Evolutionary conservation across 257 asterid genomes (phyloP).

Genomic region (Solanum tarijense): DNA sequence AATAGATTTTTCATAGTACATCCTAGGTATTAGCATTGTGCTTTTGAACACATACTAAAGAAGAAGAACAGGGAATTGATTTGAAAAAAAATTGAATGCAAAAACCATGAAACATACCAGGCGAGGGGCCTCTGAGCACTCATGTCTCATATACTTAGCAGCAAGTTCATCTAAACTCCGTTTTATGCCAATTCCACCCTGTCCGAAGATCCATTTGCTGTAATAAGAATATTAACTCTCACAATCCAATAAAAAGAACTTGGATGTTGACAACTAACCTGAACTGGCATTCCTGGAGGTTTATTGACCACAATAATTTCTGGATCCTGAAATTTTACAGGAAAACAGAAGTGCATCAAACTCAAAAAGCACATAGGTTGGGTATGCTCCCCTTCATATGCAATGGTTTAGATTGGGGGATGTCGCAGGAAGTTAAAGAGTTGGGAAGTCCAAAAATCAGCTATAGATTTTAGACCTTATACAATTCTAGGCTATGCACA

Average conservation of each 20-base stretch:
- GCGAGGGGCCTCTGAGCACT: constrained; percentile 68
- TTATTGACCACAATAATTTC: constrained; percentile 72
- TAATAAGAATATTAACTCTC: background rate
- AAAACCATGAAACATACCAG: constrained; percentile 50
- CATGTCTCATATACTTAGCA: constrained; percentile 68
- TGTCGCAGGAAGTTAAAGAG: background rate
- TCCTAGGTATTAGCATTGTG: background rate
- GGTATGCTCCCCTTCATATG: background rate
- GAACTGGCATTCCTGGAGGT: constrained; percentile 95
- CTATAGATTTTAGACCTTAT: constrained; percentile 32
- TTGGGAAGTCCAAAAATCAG: background rate
- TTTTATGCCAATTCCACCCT: constrained; percentile 87
- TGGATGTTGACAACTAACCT: constrained; percentile 30
- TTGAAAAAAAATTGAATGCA: background rate
- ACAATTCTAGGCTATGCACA: constrained; percentile 56
- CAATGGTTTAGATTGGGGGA: background rate
- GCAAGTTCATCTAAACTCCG: constrained; percentile 87
- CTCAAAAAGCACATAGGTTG: background rate
- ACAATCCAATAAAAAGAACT: constrained; percentile 3
- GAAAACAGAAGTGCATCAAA: background rate
- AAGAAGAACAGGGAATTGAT: background rate
- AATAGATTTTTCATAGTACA: background rate
- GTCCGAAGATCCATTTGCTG: constrained; percentile 7
- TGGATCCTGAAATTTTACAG: constrained; percentile 38
- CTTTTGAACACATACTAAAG: background rate